Evolutionary conservation across 192 early-diverging fungal genomes (phyloP), one percentile per base, ranked within the genome.

Genomic region (Linnemannia schmuckeri): DNA sequence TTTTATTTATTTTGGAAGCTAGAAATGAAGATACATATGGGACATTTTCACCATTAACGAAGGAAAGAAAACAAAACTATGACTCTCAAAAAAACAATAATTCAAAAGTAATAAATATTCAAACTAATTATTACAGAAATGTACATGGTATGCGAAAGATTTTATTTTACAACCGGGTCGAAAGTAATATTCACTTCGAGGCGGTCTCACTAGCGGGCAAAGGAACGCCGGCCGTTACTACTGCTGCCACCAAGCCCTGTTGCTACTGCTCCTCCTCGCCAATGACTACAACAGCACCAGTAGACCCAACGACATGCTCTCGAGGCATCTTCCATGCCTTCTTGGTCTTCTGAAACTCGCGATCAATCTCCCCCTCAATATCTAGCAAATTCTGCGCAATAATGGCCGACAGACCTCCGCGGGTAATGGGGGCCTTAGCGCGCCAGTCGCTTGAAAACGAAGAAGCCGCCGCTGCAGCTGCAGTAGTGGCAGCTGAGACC

Each of bases 321-420:
- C 61, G 61, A 75, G 37, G 33, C 27, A 24, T 7, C 74, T 17
- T 49, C 49, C 37, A 49, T 7, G 30, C 3, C 52, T 54, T 66
- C 61, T 66, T 66, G 30, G 61, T 66, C 30, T 10, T 24, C 61
- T 44, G n/a, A n/a, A 78, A 61, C n/a, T 72, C 57, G 7, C 33
- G 3, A 15, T 74, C 49, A 33, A 83, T 49, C n/a, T 49, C 30
- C 37, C 30, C n/a, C 17, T 85, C 77, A 3, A 85, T 66, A 1
- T 41, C 46, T 40, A 40, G 20, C 46, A 85, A 24, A n/a, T 37
- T 85, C 78, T 75, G 74, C 2, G 77, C 77, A 46, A 85, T 79
- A 8, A 71, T 55, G 6, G 73, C 73, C 13, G 72, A 30, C 49
- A 85, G 30, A 3, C 77, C 77, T 27, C 81, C 75, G 2, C 81